phyloP scores from a whole-genome alignment of 2,329 filamentous ascomycete genomes.

The Diaporthe longicolla region DNA sequence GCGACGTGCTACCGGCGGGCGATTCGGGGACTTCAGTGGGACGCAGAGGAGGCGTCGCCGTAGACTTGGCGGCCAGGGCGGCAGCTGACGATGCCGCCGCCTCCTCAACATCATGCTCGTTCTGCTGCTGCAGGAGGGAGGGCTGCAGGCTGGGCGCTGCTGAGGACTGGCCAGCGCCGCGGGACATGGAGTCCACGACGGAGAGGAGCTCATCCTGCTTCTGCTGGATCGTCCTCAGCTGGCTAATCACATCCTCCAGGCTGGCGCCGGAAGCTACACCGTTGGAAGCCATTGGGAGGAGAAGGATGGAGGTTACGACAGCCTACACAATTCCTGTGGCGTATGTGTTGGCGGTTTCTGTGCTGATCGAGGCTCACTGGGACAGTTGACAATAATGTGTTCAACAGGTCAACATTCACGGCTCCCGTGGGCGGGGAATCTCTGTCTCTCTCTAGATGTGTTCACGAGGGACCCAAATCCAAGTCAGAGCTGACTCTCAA shows the following conservation, averaged over 20 bases:
- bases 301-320: slow-evolving; percentile 9
- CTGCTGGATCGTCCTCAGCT: slow-evolving; percentile 41
- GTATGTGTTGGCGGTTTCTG: slow-evolving; percentile 14
- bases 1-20: slow-evolving; percentile 29
- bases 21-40: slow-evolving; percentile 43
- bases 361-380: slow-evolving; percentile 22
- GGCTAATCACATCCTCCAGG: slow-evolving; percentile 43
- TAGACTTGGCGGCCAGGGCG: slow-evolving; percentile 45
- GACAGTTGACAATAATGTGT: slow-evolving; percentile 13
- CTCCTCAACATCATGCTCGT: slow-evolving; percentile 37
- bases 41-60: slow-evolving; percentile 45
- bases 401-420: slow-evolving; percentile 30
- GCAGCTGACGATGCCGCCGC: slow-evolving; percentile 42
- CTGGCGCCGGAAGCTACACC: slow-evolving; percentile 35
- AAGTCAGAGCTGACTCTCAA: slow-evolving; percentile 12
- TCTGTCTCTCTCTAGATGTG: slow-evolving; percentile 14
- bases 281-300: slow-evolving; percentile 39
- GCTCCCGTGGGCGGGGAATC: neutral
- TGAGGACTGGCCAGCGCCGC: slow-evolving; percentile 7
- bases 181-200: slow-evolving; percentile 41
- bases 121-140: slow-evolving; percentile 34
- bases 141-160: slow-evolving; percentile 31
- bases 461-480: slow-evolving; percentile 26
- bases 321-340: slow-evolving; percentile 28
- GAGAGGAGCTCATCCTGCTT: slow-evolving; percentile 43